phyloP scores from a whole-genome alignment of 2,329 filamentous ascomycete genomes.

The Xylariaceae sp. region DNA sequence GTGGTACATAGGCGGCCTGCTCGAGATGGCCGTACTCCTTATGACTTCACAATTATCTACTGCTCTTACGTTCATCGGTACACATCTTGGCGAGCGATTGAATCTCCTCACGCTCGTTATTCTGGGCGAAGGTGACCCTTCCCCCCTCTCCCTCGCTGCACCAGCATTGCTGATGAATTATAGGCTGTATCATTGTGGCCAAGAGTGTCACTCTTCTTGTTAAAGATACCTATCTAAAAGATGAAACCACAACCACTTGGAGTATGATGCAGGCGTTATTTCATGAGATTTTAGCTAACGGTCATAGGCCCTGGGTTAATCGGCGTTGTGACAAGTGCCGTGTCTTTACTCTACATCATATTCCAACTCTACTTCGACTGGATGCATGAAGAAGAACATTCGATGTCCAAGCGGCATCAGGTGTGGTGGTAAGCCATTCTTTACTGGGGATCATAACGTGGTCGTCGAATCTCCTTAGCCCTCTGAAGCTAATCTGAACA shows the following conservation, averaged over 20 bases:
- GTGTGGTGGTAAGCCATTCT: constrained; percentile 38
- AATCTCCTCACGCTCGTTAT: constrained; percentile 62
- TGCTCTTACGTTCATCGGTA: constrained; percentile 57
- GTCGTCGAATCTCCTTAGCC: not conserved
- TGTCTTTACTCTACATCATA: constrained; percentile 40
- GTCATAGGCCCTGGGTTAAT: constrained; percentile 32
- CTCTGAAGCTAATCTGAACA: too few species aligned
- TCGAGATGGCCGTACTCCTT: constrained; percentile 50
- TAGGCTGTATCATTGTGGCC: constrained; percentile 51
- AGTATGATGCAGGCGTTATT: constrained; percentile 10
- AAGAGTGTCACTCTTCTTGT: constrained; percentile 47
- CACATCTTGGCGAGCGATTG: constrained; percentile 61
- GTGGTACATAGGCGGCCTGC: constrained; percentile 51
- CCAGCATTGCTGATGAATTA: constrained; percentile 3
- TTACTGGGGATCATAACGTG: too few species aligned
- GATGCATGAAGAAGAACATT: constrained; percentile 52
- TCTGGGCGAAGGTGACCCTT: constrained; percentile 51
- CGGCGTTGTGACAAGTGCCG: constrained; percentile 35
- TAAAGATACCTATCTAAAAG: constrained; percentile 38
- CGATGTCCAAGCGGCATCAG: constrained; percentile 53
- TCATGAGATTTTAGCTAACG: constrained; percentile 8
- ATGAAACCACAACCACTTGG: constrained; percentile 18
- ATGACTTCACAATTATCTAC: constrained; percentile 49
- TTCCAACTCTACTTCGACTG: constrained; percentile 54
- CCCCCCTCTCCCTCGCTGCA: not conserved